A percentile compares a stretch with the other conserved stretches of the same genome.
phyloP scores from a whole-genome alignment of 1,284 basidiomycete species.

The Malassezia psittaci region DNA sequence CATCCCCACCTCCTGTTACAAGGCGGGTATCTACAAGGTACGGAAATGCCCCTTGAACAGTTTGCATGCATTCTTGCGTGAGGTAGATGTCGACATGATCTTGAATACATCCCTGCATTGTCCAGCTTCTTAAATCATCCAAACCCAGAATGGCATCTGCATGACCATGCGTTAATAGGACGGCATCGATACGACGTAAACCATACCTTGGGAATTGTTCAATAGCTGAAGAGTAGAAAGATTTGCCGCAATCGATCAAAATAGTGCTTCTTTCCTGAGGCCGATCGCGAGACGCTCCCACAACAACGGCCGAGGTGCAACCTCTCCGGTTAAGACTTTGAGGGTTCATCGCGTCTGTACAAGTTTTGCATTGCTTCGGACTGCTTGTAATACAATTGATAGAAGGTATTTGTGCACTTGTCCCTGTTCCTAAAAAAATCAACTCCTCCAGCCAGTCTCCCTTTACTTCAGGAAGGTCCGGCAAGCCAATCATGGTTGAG shows the following conservation, averaged over 20 bases:
- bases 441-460: conserved; percentile 32
- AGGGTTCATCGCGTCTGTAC: conserved; percentile 28
- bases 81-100: conserved; percentile 35
- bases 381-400: conserved; percentile 27
- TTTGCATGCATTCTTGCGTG: conserved; percentile 28
- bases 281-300: conserved; percentile 20
- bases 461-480: conserved; percentile 8
- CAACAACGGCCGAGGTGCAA: conserved; percentile 25
- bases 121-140: conserved; percentile 41
- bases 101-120: conserved; percentile 36
- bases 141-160: conserved; percentile 43
- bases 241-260: conserved; percentile 44
- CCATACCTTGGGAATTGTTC: conserved; percentile 24
- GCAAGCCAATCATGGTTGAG: neutral
- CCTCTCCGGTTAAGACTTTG: conserved; percentile 34
- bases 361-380: conserved; percentile 22
- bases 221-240: conserved; percentile 34
- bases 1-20: conserved; percentile 39
- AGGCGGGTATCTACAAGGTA: conserved; percentile 35
- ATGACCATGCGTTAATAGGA: conserved; percentile 41
- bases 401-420: conserved; percentile 37
- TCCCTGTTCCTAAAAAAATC: conserved; percentile 40
- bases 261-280: conserved; percentile 20
- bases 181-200: conserved; percentile 29
- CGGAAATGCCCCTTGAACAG: conserved; percentile 33